A percentile compares a stretch with the other conserved stretches of the same genome.
phyloP scores from a whole-genome alignment of 1,284 basidiomycete genomes.

The Leccinum pseudoinsigne region DNA sequence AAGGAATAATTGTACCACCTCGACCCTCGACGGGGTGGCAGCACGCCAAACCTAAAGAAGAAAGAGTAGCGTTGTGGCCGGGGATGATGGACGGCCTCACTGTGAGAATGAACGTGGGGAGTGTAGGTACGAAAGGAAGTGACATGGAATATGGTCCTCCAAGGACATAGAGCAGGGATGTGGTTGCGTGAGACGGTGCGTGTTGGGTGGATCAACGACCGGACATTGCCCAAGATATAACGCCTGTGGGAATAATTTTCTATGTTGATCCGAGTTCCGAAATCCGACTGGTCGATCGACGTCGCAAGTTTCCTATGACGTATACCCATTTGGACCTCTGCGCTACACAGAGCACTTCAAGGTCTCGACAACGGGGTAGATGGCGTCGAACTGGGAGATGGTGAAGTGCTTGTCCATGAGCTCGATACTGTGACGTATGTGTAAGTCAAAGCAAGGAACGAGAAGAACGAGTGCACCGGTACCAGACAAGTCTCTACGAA shows the following conservation, averaged over 20 bases:
- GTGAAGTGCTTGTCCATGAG: constrained; percentile 63
- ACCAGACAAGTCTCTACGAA: constrained; percentile 57
- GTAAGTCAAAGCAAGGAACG: background rate
- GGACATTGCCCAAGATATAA: background rate
- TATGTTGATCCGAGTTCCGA: background rate
- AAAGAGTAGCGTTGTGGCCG: too few species aligned
- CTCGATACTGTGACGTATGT: constrained; percentile 76
- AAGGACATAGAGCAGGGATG: too few species aligned
- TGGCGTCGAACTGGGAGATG: constrained; percentile 35
- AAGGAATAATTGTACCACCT: too few species aligned
- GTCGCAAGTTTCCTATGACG: background rate
- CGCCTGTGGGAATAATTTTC: background rate
- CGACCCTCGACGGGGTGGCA: too few species aligned
- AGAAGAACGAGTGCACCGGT: constrained; percentile 48
- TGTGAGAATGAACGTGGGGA: too few species aligned
- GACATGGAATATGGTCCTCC: too few species aligned
- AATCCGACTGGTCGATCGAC: background rate
- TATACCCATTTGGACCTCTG: background rate
- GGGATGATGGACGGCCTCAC: too few species aligned
- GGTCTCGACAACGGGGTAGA: too few species aligned
- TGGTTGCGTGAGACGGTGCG: too few species aligned
- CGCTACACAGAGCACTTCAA: background rate
- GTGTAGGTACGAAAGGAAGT: too few species aligned
- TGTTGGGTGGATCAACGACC: too few species aligned
- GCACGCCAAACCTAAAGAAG: too few species aligned